A percentile compares a stretch with the other conserved stretches of the same genome.
phyloP scores from a whole-genome alignment of 495 filamentous ascomycete genomes.

The Tuber brumale region DNA sequence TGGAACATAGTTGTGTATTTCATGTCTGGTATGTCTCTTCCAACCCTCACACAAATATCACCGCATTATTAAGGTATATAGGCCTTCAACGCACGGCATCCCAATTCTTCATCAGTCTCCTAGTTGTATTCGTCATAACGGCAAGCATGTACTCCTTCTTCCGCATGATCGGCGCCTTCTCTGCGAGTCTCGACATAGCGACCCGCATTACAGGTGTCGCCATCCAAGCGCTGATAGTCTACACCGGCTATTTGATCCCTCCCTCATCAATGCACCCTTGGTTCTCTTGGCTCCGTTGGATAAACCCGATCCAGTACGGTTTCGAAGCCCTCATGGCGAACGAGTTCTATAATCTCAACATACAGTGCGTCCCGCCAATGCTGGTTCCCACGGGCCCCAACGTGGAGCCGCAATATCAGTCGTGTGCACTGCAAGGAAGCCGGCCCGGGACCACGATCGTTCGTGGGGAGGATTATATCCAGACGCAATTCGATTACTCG shows the following conservation, averaged over 20 bases:
- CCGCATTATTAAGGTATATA: conserved; percentile 29
- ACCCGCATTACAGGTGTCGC: conserved; percentile 59
- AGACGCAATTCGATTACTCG: conserved; percentile 52
- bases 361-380: conserved; percentile 47
- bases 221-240: conserved; percentile 63
- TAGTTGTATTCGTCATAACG: conserved; percentile 57
- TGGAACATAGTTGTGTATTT: conserved; percentile 76
- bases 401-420: conserved; percentile 42
- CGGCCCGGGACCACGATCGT: conserved; percentile 48
- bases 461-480: conserved; percentile 50
- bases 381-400: conserved; percentile 48
- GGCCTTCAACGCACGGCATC: conserved; percentile 61
- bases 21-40: conserved; percentile 48
- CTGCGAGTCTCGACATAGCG: conserved; percentile 58
- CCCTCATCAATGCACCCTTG: conserved; percentile 68
- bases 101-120: conserved; percentile 74
- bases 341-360: conserved; percentile 55
- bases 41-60: neutral
- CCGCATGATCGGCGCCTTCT: conserved; percentile 61
- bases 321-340: conserved; percentile 65
- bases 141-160: conserved; percentile 78
- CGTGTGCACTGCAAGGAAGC: conserved; percentile 58
- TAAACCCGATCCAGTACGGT: conserved; percentile 70
- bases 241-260: conserved; percentile 68
- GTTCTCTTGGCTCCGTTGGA: conserved; percentile 70